Percentiles rank a stretch among this genome's conserved stretches.
Evolutionary conservation across 768 basidiomycete genomes (phyloP).

Genomic region (Lactarius quietus): DNA sequence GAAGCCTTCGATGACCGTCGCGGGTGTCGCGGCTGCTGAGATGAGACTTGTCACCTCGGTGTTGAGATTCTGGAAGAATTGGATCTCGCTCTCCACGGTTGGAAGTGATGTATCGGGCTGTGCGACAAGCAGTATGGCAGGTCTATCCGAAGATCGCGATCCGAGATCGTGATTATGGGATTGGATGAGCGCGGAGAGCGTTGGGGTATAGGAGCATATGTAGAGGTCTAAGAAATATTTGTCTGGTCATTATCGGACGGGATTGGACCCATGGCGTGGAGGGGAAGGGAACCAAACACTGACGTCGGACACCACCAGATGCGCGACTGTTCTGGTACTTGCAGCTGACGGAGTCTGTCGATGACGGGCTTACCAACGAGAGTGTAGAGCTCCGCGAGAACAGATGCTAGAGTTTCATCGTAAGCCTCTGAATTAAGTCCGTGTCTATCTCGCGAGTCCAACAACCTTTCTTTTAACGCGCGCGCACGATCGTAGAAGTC

Average conservation of each 20-base stretch:
- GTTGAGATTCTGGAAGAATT: background rate
- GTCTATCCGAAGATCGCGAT: background rate
- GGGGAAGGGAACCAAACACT: conserved; percentile 9
- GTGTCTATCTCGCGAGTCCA: no score
- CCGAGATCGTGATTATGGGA: background rate
- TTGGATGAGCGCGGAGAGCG: background rate
- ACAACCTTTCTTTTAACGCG: no score
- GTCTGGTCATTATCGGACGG: background rate
- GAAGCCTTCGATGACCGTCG: background rate
- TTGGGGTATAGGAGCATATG: no score
- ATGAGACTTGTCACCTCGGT: background rate
- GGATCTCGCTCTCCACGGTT: background rate
- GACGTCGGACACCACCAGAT: no score
- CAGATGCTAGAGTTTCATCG: no score
- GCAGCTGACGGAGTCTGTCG: no score
- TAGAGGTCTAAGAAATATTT: background rate
- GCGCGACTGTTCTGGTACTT: no score
- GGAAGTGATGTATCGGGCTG: background rate
- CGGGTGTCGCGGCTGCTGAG: background rate
- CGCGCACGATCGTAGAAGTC: no score
- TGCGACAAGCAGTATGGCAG: background rate
- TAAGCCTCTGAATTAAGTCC: no score
- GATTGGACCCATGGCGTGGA: conserved; percentile 13
- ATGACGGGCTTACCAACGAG: no score
- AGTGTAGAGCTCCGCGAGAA: no score